Evolutionary conservation across 2,329 filamentous ascomycete species (phyloP).

Genomic region (Huntiella decipiens): DNA sequence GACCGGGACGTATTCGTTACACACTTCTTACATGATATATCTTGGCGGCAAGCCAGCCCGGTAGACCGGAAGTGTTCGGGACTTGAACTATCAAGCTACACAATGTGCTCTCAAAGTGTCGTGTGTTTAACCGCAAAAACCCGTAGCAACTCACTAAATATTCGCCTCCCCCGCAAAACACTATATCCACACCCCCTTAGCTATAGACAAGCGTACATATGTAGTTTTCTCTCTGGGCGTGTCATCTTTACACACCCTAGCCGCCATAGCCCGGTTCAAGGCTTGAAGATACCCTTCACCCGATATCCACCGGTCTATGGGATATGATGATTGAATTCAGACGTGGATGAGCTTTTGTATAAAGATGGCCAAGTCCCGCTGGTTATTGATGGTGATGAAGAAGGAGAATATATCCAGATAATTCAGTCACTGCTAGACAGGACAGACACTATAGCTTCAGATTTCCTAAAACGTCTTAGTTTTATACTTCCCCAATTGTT

Average conservation of each 20-base stretch:
- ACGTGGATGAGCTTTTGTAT: constrained; percentile 6
- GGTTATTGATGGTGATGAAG: neutral
- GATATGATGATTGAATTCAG: neutral
- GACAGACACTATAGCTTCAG: neutral
- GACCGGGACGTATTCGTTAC: too few relatives aligned
- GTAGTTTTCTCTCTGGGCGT: too few relatives aligned
- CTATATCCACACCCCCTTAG: too few relatives aligned
- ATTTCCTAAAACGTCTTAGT: neutral
- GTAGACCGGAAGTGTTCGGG: neutral
- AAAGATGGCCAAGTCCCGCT: constrained; percentile 6
- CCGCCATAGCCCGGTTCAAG: too few relatives aligned
- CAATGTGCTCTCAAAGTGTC: too few relatives aligned
- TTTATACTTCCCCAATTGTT: neutral
- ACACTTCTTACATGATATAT: too few relatives aligned
- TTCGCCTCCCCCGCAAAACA: too few relatives aligned
- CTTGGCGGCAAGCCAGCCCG: neutral
- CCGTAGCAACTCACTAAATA: too few relatives aligned
- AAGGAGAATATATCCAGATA: constrained; percentile 5
- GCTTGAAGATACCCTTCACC: neutral
- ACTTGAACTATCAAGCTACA: too few relatives aligned
- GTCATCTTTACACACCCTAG: too few relatives aligned
- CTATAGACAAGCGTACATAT: too few relatives aligned
- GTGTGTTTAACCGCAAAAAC: too few relatives aligned
- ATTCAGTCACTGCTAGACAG: neutral
- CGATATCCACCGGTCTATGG: constrained; percentile 6